phyloP scores from a whole-genome alignment of 306 rosid genomes.

The Cucumis hystrix region DNA sequence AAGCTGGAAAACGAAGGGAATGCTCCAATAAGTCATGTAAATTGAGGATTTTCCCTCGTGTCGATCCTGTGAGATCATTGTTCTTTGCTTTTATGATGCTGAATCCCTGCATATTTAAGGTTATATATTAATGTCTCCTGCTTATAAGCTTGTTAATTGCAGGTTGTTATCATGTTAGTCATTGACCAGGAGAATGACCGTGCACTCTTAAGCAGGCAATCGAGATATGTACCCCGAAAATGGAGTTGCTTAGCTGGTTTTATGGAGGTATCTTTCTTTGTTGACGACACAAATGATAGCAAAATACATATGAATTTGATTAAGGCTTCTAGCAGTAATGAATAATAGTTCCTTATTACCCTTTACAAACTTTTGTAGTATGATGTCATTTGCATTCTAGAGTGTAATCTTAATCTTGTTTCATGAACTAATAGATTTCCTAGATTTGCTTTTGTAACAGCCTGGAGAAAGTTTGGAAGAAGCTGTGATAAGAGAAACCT shows the following conservation, averaged over 20 bases:
- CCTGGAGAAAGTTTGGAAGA: conserved; percentile 96
- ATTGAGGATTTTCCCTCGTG: conserved; percentile 72
- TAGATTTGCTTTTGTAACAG: conserved; percentile 25
- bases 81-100: neutral
- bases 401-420: neutral
- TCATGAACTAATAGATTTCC: neutral
- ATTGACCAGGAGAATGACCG: conserved; percentile 70
- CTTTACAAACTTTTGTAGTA: neutral
- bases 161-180: conserved; percentile 92
- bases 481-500: conserved; percentile 93
- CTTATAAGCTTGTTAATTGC: conserved; percentile 7
- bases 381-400: neutral
- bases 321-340: neutral
- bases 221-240: conserved; percentile 42
- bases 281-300: neutral
- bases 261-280: conserved; percentile 44
- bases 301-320: neutral
- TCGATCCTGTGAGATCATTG: conserved; percentile 57
- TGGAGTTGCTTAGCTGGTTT: conserved; percentile 94
- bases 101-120: neutral
- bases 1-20: conserved; percentile 75
- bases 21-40: conserved; percentile 69
- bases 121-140: conserved; percentile 1
- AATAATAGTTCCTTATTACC: neutral
- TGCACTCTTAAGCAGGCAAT: conserved; percentile 53